Evolutionary conservation across 1,139 yeast species (phyloP), one percentile per base, ranked within the genome.

Genomic region (Hyphopichia pseudoburtonii): DNA sequence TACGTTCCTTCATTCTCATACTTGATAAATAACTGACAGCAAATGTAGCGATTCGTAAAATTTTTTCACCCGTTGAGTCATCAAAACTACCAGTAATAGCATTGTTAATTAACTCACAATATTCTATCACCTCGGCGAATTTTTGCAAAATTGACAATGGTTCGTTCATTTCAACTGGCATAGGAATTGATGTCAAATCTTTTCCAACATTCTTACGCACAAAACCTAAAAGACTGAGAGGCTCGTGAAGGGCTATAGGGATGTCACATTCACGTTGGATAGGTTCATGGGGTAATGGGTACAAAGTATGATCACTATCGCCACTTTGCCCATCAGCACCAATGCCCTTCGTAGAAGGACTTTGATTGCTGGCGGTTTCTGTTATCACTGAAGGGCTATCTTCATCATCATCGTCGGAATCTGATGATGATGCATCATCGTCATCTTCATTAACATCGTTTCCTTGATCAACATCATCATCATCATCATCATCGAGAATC

Each of bases 81-180:
- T 39, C 63, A 59, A 60, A 57, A 3, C 54, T 52, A 0, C 70
- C 59, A 32, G 57, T 60, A 16, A 78, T 64, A 0, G 95, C 90
- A 37, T 75, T 72, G 43, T 80, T 79, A 33, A 92, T 67, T 35
- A 92, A 56, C 34, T 76, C 69, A 27, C 86, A 64, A 56, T 87
- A 88, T 57, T 90, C 98, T 51, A 86, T 71, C 40, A 80, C 62
- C 58, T 92, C 98, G 0, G 92, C 73, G 49, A 82, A 78, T 46
- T 82, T 77, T 57, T 92, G 96, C 39, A 92, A 66, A 25, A 86
- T 79, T 0, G 95, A 79, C 14, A 90, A 61, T 0, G 98, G 98
- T 57, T 92, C 98, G 63, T 92, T 92, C 44, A 89, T 77, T 2
- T 94, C 83, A 4, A 92, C 96, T 1, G 98, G 98, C 94, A 90